Evolutionary conservation across 2,329 filamentous ascomycete species (phyloP).

Genomic region (Daldinia eschscholtzii): DNA sequence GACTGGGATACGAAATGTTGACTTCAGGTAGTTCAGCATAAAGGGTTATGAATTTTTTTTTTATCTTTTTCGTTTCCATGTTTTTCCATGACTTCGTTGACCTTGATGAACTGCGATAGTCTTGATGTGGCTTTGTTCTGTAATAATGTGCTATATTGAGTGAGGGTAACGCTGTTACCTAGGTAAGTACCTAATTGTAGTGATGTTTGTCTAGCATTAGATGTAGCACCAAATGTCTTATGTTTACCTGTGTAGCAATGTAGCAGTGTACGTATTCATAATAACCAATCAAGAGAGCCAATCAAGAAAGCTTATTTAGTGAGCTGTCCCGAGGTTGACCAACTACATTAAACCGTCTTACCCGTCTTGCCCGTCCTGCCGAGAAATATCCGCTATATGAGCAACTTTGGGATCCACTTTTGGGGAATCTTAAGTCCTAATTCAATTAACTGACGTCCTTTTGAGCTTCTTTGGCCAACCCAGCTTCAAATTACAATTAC

Average conservation of each 20-base stretch:
- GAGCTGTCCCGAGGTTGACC: conserved; percentile 20
- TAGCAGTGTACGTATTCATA: background rate
- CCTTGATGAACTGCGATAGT: background rate
- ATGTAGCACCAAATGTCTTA: background rate
- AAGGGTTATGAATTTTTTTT: conserved; percentile 34
- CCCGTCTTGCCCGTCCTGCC: conserved; percentile 19
- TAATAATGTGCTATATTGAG: background rate
- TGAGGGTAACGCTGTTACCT: background rate
- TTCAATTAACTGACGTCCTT: conserved; percentile 32
- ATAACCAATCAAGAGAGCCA: conserved; percentile 18
- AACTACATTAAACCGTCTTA: background rate
- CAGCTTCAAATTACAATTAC: conserved; percentile 1
- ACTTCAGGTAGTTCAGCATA: conserved; percentile 50
- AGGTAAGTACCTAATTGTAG: too few species aligned
- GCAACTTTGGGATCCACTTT: conserved; percentile 2
- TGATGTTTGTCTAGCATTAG: too few species aligned
- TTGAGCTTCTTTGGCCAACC: conserved; percentile 33
- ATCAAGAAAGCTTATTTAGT: conserved; percentile 18
- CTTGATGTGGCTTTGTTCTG: background rate
- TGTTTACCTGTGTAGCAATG: background rate
- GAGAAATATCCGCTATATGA: conserved; percentile 35
- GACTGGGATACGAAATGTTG: conserved; percentile 47
- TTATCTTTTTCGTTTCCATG: conserved; percentile 4
- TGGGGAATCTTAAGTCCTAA: conserved; percentile 25
- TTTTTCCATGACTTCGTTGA: conserved; percentile 12